Conservation (phyloP, 2,329 filamentous ascomycete genomes). For the Cylindrodendrum hubeiense region DNA sequence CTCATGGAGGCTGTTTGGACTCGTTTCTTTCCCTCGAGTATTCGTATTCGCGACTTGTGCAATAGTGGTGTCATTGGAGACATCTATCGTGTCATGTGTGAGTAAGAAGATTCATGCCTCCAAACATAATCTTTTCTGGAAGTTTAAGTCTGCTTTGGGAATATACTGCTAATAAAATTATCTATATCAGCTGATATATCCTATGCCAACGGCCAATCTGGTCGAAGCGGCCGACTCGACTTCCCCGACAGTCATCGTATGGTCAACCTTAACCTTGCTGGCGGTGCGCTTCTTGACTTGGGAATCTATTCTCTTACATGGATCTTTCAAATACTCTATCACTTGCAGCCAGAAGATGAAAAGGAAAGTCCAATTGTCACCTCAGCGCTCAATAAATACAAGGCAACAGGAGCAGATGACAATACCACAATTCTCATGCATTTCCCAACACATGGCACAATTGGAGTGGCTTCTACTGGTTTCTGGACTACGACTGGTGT, state of each 20-base stretch:
- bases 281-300: constrained; percentile 85
- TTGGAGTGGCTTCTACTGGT: constrained; percentile 78
- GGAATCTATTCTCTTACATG: constrained; percentile 92
- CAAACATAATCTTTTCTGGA: neutral
- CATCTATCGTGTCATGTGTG: constrained; percentile 70
- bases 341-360: constrained; percentile 75
- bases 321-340: constrained; percentile 91
- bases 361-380: constrained; percentile 78
- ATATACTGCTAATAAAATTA: no score
- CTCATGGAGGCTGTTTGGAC: constrained; percentile 94
- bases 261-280: constrained; percentile 85
- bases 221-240: constrained; percentile 43
- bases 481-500: constrained; percentile 73
- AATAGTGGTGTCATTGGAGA: constrained; percentile 66
- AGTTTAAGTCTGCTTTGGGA: no score
- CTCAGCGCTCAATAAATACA: constrained; percentile 77
- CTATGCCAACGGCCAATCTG: constrained; percentile 65
- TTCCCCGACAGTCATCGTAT: constrained; percentile 77
- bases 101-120: no score
- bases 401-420: constrained; percentile 85
- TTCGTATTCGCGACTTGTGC: constrained; percentile 78
- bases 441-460: constrained; percentile 77
- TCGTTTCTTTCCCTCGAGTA: constrained; percentile 85
- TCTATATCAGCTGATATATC: constrained; percentile 65
- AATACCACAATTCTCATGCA: constrained; percentile 80